Base-by-base conservation (phyloP, 768 basidiomycete species). In the Calocybe indica region DNA sequence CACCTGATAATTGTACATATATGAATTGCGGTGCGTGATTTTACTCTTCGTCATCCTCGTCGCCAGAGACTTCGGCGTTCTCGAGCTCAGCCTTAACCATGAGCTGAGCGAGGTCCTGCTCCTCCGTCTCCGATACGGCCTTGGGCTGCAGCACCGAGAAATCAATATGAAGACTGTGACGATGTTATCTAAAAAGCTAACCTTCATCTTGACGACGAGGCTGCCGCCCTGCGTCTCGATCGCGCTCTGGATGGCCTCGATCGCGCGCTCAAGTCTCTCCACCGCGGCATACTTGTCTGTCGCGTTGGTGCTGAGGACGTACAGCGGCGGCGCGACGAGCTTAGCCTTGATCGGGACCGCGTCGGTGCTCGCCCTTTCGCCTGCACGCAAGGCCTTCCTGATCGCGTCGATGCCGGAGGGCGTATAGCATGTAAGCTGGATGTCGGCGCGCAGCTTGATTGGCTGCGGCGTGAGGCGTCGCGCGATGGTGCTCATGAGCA, bases 391-490 rank as follows among this genome's bases (percentile, higher is more conserved):
- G 0, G 96, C 94, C 45, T 83, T 84, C 69, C 92, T 92, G 69
- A 99, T 97, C 5, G 95, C 93, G 57, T 96, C 92, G 63, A 99
- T 97, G 7, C 96, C 95, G 5, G 89, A 82, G 32, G 92, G 93
- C 1, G 87, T 86, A 65, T 96, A 99, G 66, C 95, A 98, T 36
- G 93, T 96, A 39, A 99, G 70, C 68, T 98, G 93, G 58, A 99
- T 89, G 67, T 99, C 96, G 4, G 96, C 93, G 56, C 96, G 91
- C 36, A 99, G 80, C 71, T 97, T 99, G 75, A 99, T 94, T 5
- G 96, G 93, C 65, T 99, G 96, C 1, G 96, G 96, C 0, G 96
- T 99, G 35, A 98, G 75, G 9, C 96, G 85, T 38, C 93, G 85
- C 6, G 94, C 93, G 60, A 99, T 96, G 14, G 92, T 95, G 47